Evolutionary conservation across 176 grass and related monocot genomes (phyloP), one percentile per base, ranked within the genome.

Genomic region (Alopecurus myosuroides): DNA sequence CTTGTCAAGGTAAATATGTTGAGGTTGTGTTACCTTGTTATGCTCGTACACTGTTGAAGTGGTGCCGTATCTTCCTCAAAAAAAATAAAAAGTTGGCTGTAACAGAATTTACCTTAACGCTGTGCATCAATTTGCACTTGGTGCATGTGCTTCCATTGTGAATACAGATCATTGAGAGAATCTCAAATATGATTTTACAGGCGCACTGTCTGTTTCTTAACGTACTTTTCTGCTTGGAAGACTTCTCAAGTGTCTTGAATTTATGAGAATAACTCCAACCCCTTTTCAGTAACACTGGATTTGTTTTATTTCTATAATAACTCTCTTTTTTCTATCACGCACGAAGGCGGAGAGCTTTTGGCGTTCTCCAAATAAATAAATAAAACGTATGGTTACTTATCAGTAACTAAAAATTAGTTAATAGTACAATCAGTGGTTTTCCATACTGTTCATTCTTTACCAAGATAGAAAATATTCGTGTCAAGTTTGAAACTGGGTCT

Each of bases 1-100:
- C 69, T 93, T 51, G 88, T 97, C 33, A 94, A 94, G 95, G 95
- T 97, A 94, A 83, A 55, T 81, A 44, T 33, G 76, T 82, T 78
- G 53, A 90, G 33, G 20, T 14, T 34, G 11, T 65, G 56, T 64
- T 66, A 31, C 20, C 31, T 69, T 84, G 50, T 74, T 67, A 5
- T 64, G 18, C 61, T 85, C 65, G 23, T 67, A 42, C 40, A 37
- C 39, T 81, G 25, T 85, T 64, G 70, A 50, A 76, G 29, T 68
- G 65, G 37, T 34, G 23, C 8, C n/a, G 14, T 68, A 80, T 42
- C 36, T 1, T 69, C 40, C 33, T 88, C 41, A 63, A 55, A 81
- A 68, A 51, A 50, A 17, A 7, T 50, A 23, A 62, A 70, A n/a
- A 46, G 26, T 22, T 66, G 39, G 2, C 22, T 45, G 35, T 25